Conservation (phyloP, 1,284 basidiomycete genomes). For the Apiotrichum montevideense region DNA sequence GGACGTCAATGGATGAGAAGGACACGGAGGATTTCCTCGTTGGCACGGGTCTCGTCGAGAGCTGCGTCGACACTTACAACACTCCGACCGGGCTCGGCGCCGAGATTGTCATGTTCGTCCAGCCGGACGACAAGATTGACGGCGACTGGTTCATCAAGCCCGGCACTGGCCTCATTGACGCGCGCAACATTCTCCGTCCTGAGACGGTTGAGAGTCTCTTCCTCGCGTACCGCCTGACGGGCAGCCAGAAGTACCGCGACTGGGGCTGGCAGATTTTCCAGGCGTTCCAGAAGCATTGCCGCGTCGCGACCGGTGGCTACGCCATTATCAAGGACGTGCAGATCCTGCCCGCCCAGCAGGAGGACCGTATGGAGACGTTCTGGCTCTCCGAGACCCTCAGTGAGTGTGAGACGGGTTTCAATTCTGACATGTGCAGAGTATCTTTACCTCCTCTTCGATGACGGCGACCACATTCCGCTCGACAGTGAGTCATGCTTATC, state of each 20-base stretch:
- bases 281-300: conserved; percentile 77
- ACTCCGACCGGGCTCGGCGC: conserved; percentile 78
- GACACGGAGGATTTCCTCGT: conserved; percentile 72
- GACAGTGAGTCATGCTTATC: conserved; percentile 52
- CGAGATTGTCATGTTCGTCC: conserved; percentile 72
- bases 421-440: conserved; percentile 55
- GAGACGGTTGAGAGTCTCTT: conserved; percentile 94
- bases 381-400: conserved; percentile 86
- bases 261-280: conserved; percentile 87
- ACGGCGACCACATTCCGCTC: conserved; percentile 64
- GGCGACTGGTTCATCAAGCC: conserved; percentile 82
- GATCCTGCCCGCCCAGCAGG: conserved; percentile 56
- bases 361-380: conserved; percentile 96
- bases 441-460: conserved; percentile 80
- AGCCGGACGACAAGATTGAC: conserved; percentile 50
- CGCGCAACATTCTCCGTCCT: conserved; percentile 86
- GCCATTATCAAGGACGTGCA: conserved; percentile 81
- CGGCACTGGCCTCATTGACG: conserved; percentile 57
- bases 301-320: conserved; percentile 68
- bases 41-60: conserved; percentile 73
- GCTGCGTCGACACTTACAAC: conserved; percentile 81
- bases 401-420: conserved; percentile 22
- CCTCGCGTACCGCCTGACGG: conserved; percentile 75
- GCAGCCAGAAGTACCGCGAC: conserved; percentile 71
- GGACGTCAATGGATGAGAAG: conserved; percentile 48